A percentile compares a stretch with the other conserved stretches of the same genome.
Conservation (phyloP, 2,329 filamentous ascomycete genomes). For the Fusarium sp. region DNA sequence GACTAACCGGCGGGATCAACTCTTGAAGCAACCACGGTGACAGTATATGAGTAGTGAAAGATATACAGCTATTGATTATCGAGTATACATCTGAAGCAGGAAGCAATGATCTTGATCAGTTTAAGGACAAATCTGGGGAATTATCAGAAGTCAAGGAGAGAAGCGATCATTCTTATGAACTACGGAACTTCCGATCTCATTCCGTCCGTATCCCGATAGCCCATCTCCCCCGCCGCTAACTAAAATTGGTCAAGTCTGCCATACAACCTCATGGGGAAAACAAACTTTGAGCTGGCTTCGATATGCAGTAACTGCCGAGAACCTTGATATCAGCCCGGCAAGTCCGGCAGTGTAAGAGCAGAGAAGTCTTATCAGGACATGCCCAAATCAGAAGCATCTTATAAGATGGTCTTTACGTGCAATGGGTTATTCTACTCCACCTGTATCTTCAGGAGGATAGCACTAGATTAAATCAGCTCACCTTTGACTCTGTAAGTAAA, state of each 20-base stretch:
- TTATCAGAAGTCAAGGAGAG: neutral
- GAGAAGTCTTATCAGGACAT: neutral
- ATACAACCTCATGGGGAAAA: accelerated
- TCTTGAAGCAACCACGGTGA: neutral
- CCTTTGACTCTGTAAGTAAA: accelerated
- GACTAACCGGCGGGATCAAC: conserved; percentile 2
- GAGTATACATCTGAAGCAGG: accelerated
- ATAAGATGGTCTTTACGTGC: accelerated
- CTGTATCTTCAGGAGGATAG: neutral
- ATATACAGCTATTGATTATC: accelerated
- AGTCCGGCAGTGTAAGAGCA: neutral
- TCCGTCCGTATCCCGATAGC: neutral
- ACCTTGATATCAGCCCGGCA: neutral
- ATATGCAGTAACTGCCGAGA: neutral
- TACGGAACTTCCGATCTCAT: neutral
- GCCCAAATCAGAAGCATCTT: accelerated
- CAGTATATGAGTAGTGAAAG: no score
- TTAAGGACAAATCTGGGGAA: neutral
- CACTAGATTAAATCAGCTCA: neutral
- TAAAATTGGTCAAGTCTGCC: neutral
- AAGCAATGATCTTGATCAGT: neutral
- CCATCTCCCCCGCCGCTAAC: neutral
- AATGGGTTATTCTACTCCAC: accelerated
- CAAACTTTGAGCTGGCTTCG: neutral
- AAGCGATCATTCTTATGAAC: neutral